phyloP scores from a whole-genome alignment of 1,284 basidiomycete species.

The Ustilago tritici region DNA sequence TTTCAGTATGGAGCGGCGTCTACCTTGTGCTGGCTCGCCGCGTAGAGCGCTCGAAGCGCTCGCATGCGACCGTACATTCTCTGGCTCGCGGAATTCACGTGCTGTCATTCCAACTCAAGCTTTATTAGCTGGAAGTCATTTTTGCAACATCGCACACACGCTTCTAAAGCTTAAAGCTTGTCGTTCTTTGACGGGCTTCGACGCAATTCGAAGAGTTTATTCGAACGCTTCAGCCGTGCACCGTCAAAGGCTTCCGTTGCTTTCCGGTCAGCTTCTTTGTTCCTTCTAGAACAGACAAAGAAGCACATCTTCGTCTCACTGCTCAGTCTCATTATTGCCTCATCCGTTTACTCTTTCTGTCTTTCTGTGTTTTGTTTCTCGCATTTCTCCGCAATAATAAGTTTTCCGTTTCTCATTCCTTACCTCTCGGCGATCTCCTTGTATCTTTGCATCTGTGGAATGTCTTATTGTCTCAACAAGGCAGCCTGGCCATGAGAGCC shows the following conservation, averaged over 20 bases:
- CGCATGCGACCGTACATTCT: conserved; percentile 16
- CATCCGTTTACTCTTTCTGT: neutral
- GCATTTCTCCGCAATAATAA: conserved; percentile 9
- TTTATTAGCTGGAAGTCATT: neutral
- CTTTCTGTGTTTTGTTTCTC: neutral
- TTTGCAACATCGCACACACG: neutral
- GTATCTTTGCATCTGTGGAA: too few species aligned
- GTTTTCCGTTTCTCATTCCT: neutral
- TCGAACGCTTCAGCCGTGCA: too few species aligned
- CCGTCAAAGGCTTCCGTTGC: too few species aligned
- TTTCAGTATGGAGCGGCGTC: neutral
- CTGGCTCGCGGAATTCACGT: neutral
- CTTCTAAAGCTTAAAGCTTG: neutral
- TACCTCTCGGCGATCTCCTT: neutral
- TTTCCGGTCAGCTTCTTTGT: too few species aligned
- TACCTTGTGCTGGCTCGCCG: neutral
- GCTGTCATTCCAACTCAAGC: neutral
- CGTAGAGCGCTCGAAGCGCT: conserved; percentile 6
- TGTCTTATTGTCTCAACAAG: too few species aligned
- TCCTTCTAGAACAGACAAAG: neutral
- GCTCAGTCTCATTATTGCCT: too few species aligned
- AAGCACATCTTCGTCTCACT: neutral
- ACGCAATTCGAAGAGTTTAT: neutral
- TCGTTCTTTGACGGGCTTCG: neutral
- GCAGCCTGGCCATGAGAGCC: too few species aligned